phyloP scores from a whole-genome alignment of 345 rosid species.

The Draba incana region DNA sequence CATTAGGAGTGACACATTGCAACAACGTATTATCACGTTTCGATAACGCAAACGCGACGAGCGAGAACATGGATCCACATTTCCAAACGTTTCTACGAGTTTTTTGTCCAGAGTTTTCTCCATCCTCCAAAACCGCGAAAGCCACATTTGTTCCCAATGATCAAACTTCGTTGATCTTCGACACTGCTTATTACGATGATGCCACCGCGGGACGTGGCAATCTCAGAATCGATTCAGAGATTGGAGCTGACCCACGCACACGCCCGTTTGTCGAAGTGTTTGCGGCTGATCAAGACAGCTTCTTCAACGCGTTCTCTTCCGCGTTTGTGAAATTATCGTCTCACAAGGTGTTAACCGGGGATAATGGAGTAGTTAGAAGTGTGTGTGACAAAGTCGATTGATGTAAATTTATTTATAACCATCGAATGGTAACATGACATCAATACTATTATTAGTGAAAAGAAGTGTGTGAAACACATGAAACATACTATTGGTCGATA shows the following conservation, averaged over 20 bases:
- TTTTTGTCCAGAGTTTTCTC: conserved; percentile 36
- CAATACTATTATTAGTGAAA: background rate
- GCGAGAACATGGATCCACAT: conserved; percentile 42
- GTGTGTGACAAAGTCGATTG: conserved; percentile 43
- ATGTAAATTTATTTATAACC: conserved; percentile 12
- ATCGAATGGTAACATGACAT: background rate
- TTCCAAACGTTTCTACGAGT: conserved; percentile 44
- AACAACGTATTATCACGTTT: conserved; percentile 43
- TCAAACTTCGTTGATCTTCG: conserved; percentile 44
- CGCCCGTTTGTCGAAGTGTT: conserved; percentile 43
- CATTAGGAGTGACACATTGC: conserved; percentile 52
- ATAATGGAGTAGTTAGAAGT: conserved; percentile 44
- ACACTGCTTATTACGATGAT: conserved; percentile 44
- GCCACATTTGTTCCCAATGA: conserved; percentile 49
- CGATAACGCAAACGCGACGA: conserved; percentile 22
- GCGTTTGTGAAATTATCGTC: conserved; percentile 50
- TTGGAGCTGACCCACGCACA: conserved; percentile 47
- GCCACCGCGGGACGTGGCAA: conserved; percentile 46
- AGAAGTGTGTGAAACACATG: background rate
- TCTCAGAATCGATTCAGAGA: conserved; percentile 48
- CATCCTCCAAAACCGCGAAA: conserved; percentile 37
- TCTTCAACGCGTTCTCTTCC: conserved; percentile 48
- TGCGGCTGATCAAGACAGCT: conserved; percentile 43
- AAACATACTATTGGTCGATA: background rate
- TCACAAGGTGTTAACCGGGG: conserved; percentile 43